Evolutionary conservation across 192 early-diverging fungal species (phyloP).

Genomic region (Coemansia sp.): DNA sequence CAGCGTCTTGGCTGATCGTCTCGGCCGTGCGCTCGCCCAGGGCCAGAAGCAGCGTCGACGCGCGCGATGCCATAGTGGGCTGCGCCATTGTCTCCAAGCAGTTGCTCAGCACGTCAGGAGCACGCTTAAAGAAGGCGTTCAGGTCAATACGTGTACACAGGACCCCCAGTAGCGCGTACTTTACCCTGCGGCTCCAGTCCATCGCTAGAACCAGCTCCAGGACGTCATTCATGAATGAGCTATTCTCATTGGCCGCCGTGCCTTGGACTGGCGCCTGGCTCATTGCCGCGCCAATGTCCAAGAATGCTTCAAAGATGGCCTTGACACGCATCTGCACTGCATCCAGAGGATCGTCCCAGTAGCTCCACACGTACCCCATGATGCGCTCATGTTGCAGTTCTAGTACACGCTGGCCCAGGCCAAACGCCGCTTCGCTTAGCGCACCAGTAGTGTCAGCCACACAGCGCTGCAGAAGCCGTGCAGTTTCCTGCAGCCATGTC

Average conservation of each 20-base stretch:
- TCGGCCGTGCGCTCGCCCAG: conserved; percentile 30
- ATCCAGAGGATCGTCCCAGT: conserved; percentile 87
- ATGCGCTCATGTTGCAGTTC: conserved; percentile 51
- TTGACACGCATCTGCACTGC: conserved; percentile 67
- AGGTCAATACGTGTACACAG: conserved; percentile 43
- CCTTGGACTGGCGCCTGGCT: conserved; percentile 9
- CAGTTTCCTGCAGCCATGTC: conserved; percentile 60
- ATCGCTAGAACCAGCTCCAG: conserved; percentile 64
- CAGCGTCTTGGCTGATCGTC: conserved; percentile 1
- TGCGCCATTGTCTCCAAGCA: conserved; percentile 59
- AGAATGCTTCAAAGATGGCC: conserved; percentile 62
- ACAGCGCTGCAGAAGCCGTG: conserved; percentile 35
- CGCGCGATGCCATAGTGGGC: conserved; percentile 50
- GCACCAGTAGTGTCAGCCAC: conserved; percentile 1
- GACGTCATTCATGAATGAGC: conserved; percentile 54
- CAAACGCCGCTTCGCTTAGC: conserved; percentile 15
- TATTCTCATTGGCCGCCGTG: conserved; percentile 1
- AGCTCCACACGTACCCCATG: conserved; percentile 67
- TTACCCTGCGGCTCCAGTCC: conserved; percentile 76
- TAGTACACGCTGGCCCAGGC: conserved; percentile 39
- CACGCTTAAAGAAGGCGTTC: conserved; percentile 49
- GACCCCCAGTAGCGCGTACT: conserved; percentile 71
- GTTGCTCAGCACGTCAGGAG: conserved; percentile 57
- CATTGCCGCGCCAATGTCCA: conserved; percentile 56
- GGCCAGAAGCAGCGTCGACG: conserved; percentile 37